Evolutionary conservation across 1,284 basidiomycete species (phyloP), one percentile per base, ranked within the genome.

Genomic region (Hortiboletus rubellus): DNA sequence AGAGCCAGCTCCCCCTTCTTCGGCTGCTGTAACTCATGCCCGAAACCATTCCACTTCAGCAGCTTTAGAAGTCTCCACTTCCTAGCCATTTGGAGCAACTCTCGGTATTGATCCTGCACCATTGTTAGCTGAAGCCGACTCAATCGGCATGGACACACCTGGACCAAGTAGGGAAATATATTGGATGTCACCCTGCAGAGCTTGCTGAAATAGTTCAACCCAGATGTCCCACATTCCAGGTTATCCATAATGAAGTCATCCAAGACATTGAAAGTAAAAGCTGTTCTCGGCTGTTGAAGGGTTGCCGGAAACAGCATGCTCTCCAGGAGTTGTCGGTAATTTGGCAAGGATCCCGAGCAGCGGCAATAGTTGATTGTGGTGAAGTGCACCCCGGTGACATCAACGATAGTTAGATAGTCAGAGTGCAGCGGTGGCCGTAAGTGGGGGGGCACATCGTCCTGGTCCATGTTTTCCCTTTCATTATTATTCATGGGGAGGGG

Each of bases 231-330:
- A 27, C 66, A 68, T 7, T 65, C 54, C 1, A 68, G 38, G 12
- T 60, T 65, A 24, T 72, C 67, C 5, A 59, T 22, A 12, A 71
- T 64, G 30, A 71, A 71, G 10, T 69, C 48, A 4, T 68, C 52
- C 10, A 74, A 52, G 0, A 71, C 52, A 0, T 34, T 12, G 33
- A 70, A 75, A 3, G 67, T 71, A 47, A 75, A 75, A 1, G 52
- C 69, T 0, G 70, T 72, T 24, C 61, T 31, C 0, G 66, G 69
- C 3, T 5, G 2, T 2, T 47, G 17, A 1, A 27, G 14, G 0
- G 11, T 27, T 0, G 22, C 22, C 1, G 15, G 31, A 6, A 36
- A 51, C 0, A 51, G 41, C 15, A 7, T 27, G 2, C 3, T 3
- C 0, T 10, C 3, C 1, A 51, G 15, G 5, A 51, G 50, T 15